phyloP scores from a whole-genome alignment of 805 yeast genomes.

The Nakazawaea anatomiae region DNA sequence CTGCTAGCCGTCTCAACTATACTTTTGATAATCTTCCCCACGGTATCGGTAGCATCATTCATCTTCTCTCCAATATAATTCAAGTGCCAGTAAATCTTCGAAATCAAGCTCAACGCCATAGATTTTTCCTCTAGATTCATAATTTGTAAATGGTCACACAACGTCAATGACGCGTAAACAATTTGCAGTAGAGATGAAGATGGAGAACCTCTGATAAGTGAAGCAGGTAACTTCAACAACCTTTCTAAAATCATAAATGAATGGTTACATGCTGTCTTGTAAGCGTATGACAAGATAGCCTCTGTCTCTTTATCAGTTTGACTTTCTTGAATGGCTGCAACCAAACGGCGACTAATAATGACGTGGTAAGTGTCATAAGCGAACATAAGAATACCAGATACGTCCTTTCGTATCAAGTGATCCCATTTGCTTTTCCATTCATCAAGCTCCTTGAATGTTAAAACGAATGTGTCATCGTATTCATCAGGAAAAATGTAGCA shows the following conservation, averaged over 20 bases:
- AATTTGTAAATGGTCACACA: slow-evolving; percentile 40
- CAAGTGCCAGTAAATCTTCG: slow-evolving; percentile 53
- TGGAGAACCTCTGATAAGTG: slow-evolving; percentile 51
- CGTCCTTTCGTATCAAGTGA: slow-evolving; percentile 38
- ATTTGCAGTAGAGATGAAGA: slow-evolving; percentile 44
- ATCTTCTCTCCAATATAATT: slow-evolving; percentile 49
- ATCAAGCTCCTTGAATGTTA: slow-evolving; percentile 29
- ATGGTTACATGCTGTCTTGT: slow-evolving; percentile 36
- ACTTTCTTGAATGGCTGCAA: slow-evolving; percentile 10
- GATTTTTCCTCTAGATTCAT: slow-evolving; percentile 34
- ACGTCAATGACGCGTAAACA: slow-evolving; percentile 47
- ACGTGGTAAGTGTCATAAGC: slow-evolving; percentile 44
- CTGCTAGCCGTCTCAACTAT: slow-evolving; percentile 39
- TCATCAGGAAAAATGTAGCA: slow-evolving; percentile 1
- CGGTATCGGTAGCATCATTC: slow-evolving; percentile 56
- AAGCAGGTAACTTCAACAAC: slow-evolving; percentile 36
- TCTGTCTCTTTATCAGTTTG: neutral
- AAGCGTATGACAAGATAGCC: slow-evolving; percentile 12
- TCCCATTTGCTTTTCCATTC: slow-evolving; percentile 43
- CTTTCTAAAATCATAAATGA: slow-evolving; percentile 39
- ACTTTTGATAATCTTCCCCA: slow-evolving; percentile 47
- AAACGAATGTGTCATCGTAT: neutral
- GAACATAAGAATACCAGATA: slow-evolving; percentile 41
- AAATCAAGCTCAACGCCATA: slow-evolving; percentile 38
- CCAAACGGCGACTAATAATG: slow-evolving; percentile 31